These are phyloP conservation scores for Saturnispora hagleri DNA, from an alignment of 805 yeast genomes.

Conservation along the genomic window DNA sequence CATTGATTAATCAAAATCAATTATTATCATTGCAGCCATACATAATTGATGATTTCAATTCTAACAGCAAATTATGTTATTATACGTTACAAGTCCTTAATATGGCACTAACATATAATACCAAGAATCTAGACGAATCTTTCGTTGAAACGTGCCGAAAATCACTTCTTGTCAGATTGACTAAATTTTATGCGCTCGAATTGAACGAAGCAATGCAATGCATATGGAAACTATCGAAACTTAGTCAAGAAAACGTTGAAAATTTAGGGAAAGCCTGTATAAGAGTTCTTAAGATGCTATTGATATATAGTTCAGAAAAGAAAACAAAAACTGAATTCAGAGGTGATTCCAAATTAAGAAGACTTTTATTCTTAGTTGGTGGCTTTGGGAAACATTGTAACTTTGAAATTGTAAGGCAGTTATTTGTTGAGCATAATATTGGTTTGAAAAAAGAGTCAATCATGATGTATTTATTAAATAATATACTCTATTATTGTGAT, in stretches of 20 bases:
- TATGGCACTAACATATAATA: slow-evolving; percentile 35
- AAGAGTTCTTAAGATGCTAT: slow-evolving; percentile 45
- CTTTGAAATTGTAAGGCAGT: slow-evolving; percentile 37
- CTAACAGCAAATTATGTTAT: slow-evolving; percentile 34
- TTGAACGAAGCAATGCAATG: slow-evolving; percentile 69
- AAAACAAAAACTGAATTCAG: slow-evolving; percentile 12
- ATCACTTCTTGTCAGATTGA: slow-evolving; percentile 44
- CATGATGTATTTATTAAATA: slow-evolving; percentile 48
- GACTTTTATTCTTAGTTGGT: slow-evolving; percentile 57
- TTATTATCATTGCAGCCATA: slow-evolving; percentile 57
- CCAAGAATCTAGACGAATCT: slow-evolving; percentile 36
- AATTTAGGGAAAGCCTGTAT: slow-evolving; percentile 55
- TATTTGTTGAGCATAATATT: slow-evolving; percentile 32
- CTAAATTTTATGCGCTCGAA: slow-evolving; percentile 52
- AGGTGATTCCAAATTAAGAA: slow-evolving; percentile 38
- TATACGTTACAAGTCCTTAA: slow-evolving; percentile 48
- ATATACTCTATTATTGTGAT: slow-evolving; percentile 45
- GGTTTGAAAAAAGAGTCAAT: slow-evolving; percentile 46
- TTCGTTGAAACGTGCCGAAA: slow-evolving; percentile 43
- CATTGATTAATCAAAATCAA: slow-evolving; percentile 57
- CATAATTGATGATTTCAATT: slow-evolving; percentile 38
- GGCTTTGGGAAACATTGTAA: slow-evolving; percentile 62
- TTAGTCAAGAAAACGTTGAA: slow-evolving; percentile 34
- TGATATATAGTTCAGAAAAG: slow-evolving; percentile 33
- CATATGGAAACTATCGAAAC: slow-evolving; percentile 43